Percentiles rank a stretch among this genome's conserved stretches.
Evolutionary conservation across 2,329 filamentous ascomycete species (phyloP).

Genomic region (Onygenales sp.): DNA sequence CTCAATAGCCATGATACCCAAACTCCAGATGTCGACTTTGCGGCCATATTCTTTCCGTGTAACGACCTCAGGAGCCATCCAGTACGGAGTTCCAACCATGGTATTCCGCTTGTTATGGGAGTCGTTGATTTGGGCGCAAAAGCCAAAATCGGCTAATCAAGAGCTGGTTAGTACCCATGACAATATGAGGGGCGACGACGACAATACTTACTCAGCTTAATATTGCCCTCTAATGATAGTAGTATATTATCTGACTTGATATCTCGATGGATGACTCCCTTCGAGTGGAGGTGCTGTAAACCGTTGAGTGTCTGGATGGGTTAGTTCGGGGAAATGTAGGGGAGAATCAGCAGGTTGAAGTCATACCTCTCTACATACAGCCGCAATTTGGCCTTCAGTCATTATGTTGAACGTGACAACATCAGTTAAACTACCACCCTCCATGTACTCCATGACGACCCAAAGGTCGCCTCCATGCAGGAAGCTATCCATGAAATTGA

Average conservation of each 20-base stretch:
- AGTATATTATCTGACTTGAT: slow-evolving; percentile 99
- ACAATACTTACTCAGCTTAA: slow-evolving; percentile 75
- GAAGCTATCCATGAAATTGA: slow-evolving; percentile 98
- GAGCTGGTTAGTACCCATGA: slow-evolving; percentile 14
- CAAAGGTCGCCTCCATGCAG: slow-evolving; percentile 82
- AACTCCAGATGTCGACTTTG: slow-evolving; percentile 97
- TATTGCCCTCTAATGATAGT: slow-evolving; percentile 84
- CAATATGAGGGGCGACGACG: slow-evolving; percentile 10
- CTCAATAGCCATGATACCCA: slow-evolving; percentile 99
- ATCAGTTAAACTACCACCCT: slow-evolving; percentile 92
- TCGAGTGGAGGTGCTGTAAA: slow-evolving; percentile 89
- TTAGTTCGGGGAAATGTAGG: slow-evolving; percentile 2
- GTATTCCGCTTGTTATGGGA: slow-evolving; percentile 94
- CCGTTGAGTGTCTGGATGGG: slow-evolving; percentile 62
- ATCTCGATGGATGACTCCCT: slow-evolving; percentile 95
- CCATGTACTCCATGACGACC: slow-evolving; percentile 99
- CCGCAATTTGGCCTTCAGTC: slow-evolving; percentile 94
- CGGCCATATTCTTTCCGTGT: slow-evolving; percentile 95
- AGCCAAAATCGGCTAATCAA: slow-evolving; percentile 82
- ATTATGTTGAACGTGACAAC: slow-evolving; percentile 99
- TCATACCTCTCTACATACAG: slow-evolving; percentile 74
- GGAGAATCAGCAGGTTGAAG: neutral
- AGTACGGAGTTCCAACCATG: slow-evolving; percentile 98
- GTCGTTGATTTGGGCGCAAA: slow-evolving; percentile 97
- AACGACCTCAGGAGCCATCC: slow-evolving; percentile 99